Evolutionary conservation across 148 eudicot species (phyloP).

Genomic region (Pharnaceum exiguum): DNA sequence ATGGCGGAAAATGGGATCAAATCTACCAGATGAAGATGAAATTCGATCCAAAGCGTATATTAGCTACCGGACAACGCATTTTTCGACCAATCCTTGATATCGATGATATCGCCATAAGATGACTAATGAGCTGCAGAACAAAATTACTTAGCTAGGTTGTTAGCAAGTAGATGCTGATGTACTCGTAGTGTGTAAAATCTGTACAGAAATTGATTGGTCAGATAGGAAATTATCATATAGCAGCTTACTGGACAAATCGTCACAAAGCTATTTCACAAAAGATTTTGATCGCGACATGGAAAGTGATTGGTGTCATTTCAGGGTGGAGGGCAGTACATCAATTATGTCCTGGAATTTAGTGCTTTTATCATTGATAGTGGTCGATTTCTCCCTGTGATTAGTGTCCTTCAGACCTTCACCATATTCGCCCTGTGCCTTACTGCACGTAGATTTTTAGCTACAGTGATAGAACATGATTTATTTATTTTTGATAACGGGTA

Average conservation of each 20-base stretch:
- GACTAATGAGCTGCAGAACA: not conserved
- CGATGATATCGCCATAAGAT: slow-evolving; percentile 12
- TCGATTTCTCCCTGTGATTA: too few relatives aligned
- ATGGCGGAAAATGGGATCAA: slow-evolving; percentile 57
- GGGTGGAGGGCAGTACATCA: too few relatives aligned
- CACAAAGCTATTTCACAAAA: not conserved
- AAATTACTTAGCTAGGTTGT: not conserved
- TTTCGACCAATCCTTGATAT: slow-evolving; percentile 31
- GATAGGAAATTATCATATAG: slow-evolving; percentile 1
- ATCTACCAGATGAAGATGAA: slow-evolving; percentile 46
- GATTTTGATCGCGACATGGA: slow-evolving; percentile 1
- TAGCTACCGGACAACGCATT: slow-evolving; percentile 80
- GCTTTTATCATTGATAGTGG: too few relatives aligned
- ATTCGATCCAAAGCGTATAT: slow-evolving; percentile 63
- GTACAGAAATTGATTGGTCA: slow-evolving; percentile 15
- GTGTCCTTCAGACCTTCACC: too few relatives aligned
- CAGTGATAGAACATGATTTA: too few relatives aligned
- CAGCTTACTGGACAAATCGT: not conserved
- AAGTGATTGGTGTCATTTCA: not conserved
- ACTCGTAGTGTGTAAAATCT: slow-evolving; percentile 11
- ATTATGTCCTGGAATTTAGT: too few relatives aligned
- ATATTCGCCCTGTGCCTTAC: too few relatives aligned
- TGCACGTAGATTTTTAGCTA: too few relatives aligned
- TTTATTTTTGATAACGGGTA: too few relatives aligned
- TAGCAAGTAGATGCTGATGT: too few relatives aligned